Evolutionary conservation across 768 basidiomycete species (phyloP), one percentile per base, ranked within the genome.

Genomic region (Cyclocybe aegerita): DNA sequence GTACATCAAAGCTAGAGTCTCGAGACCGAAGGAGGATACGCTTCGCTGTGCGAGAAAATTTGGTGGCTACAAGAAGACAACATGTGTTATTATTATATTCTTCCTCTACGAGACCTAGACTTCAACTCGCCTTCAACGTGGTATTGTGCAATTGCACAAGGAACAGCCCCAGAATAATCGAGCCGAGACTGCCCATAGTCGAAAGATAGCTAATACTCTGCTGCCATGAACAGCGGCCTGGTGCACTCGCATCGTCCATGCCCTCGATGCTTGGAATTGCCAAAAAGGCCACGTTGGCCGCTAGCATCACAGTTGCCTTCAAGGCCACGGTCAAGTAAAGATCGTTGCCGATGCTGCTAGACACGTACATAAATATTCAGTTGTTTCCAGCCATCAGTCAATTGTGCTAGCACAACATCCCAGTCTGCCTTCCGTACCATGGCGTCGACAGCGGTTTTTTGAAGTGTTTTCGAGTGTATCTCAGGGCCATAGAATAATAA

Each of bases 271-370:
- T 5, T 46, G 70, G 69, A 40, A 83, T 81, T 0, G 80, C 75
- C 11, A 86, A 67, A 52, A 83, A 81, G 0, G 73, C 75, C 0
- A 85, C 78, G 44, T 83, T 82, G 12, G 78, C 80, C 43, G 76
- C 78, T 16, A 85, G 59, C 11, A 85, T 65, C 8, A 85, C 78
- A 4, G 79, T 78, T 0, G 76, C 74, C 82, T 83, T 41, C 3
- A 31, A 10, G 23, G 9, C 9, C 23, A 23, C 23, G 23, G 23
- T 23, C 23, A 23, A 23, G 3, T 23, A 5, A 23, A 23, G 3
- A 23, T 23, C 23, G 23, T 5, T 23, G 23, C 5, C 23, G 23
- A 14, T n/a, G 14, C 4, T 9, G 9, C 6, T 16, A 9, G 29
- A 42, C 7, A 57, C 56, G 35, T 50, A 83, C 82, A 48, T 75